A percentile compares a stretch with the other conserved stretches of the same genome.
Conservation (phyloP, 805 yeast genomes). For the Ogataea naganishii region DNA sequence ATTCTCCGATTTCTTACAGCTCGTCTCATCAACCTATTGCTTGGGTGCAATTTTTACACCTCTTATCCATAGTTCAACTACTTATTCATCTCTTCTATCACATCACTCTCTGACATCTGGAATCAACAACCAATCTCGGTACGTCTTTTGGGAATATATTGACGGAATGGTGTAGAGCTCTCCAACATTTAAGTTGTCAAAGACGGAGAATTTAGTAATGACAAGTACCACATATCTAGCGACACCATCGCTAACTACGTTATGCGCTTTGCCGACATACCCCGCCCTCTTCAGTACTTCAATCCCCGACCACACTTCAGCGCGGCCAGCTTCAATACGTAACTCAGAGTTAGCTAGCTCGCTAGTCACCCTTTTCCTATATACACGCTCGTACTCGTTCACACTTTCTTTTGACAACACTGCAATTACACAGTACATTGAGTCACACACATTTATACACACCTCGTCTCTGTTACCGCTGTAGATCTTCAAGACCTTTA, state of each 20-base stretch:
- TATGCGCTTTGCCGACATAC: constrained; percentile 2
- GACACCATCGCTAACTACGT: constrained; percentile 5
- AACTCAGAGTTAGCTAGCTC: constrained; percentile 21
- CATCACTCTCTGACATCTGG: no score
- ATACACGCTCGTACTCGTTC: constrained; percentile 21
- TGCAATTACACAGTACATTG: constrained; percentile 5
- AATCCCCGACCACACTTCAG: constrained; percentile 16
- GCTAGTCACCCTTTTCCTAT: constrained; percentile 27
- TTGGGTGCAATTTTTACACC: no score
- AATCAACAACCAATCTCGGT: no score
- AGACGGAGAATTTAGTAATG: constrained; percentile 5
- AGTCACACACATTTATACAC: constrained; percentile 5
- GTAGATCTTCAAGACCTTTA: background rate
- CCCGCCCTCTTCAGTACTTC: constrained; percentile 7
- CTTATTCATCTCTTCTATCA: no score
- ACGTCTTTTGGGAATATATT: constrained; percentile 1
- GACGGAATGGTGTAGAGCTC: constrained; percentile 1
- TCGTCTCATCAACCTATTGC: no score
- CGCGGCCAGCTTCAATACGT: constrained; percentile 19
- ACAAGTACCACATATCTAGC: constrained; percentile 4
- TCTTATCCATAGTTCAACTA: no score
- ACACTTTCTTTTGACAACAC: constrained; percentile 7
- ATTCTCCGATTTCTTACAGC: no score
- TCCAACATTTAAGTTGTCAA: constrained; percentile 4
- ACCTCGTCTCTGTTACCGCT: background rate